Percentiles rank a stretch among this genome's conserved stretches.
Evolutionary conservation across 805 yeast genomes (phyloP).

Genomic region (Ogataea degrootiae): DNA sequence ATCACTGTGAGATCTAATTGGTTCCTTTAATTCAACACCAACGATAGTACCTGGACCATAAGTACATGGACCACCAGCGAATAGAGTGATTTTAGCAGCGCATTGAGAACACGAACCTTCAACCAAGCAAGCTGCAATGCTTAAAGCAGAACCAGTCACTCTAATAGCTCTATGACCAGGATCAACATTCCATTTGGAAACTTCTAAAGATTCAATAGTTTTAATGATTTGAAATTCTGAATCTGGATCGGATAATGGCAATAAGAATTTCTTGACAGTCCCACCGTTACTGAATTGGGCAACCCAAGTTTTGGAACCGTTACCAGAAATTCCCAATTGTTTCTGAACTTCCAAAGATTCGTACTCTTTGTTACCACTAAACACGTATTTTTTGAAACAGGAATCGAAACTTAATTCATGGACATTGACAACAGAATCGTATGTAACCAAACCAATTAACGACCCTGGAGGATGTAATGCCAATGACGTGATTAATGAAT

Average conservation of each 20-base stretch:
- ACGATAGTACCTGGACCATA: slow-evolving; percentile 93
- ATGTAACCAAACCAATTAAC: slow-evolving; percentile 80
- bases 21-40: slow-evolving; percentile 86
- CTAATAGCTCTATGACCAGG: slow-evolving; percentile 81
- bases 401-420: slow-evolving; percentile 68
- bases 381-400: slow-evolving; percentile 71
- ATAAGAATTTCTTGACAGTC: slow-evolving; percentile 35
- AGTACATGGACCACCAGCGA: slow-evolving; percentile 94
- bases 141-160: slow-evolving; percentile 89
- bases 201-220: slow-evolving; percentile 67
- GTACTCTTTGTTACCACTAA: slow-evolving; percentile 87
- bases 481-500: slow-evolving; percentile 69
- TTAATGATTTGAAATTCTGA: slow-evolving; percentile 82
- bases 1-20: slow-evolving; percentile 95
- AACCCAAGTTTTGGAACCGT: slow-evolving; percentile 33
- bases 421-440: slow-evolving; percentile 85
- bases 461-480: slow-evolving; percentile 86
- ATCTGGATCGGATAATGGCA: slow-evolving; percentile 31
- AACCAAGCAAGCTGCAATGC: slow-evolving; percentile 75
- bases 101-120: slow-evolving; percentile 80
- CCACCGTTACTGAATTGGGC: slow-evolving; percentile 38
- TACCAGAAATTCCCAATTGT: slow-evolving; percentile 33
- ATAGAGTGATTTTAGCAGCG: slow-evolving; percentile 85
- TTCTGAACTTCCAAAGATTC: slow-evolving; percentile 33
- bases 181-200: slow-evolving; percentile 71